A percentile compares a stretch with the other conserved stretches of the same genome.
Evolutionary conservation across 805 yeast species (phyloP).

Genomic region (Kuraishia hungarica): DNA sequence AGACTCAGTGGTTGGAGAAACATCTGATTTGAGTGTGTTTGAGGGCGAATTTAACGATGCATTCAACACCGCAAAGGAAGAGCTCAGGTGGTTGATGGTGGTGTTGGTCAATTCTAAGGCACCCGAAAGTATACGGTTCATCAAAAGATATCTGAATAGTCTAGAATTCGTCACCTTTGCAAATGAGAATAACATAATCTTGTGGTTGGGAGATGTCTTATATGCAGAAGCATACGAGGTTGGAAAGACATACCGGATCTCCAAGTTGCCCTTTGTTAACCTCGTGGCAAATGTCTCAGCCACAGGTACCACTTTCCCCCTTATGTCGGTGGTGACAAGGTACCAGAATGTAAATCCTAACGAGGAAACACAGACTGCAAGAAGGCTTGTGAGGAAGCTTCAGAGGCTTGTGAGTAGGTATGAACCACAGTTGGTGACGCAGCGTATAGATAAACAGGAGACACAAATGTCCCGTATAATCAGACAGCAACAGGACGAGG

Average conservation of each 20-base stretch:
- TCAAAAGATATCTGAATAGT: slow-evolving; percentile 37
- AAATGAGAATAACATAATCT: slow-evolving; percentile 33
- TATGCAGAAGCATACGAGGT: slow-evolving; percentile 62
- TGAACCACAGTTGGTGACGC: slow-evolving; percentile 52
- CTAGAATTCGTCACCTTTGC: slow-evolving; percentile 30
- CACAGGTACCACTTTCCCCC: slow-evolving; percentile 36
- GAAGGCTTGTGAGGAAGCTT: slow-evolving; percentile 25
- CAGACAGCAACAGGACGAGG: slow-evolving; percentile 57
- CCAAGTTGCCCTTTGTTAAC: slow-evolving; percentile 46
- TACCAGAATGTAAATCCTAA: slow-evolving; percentile 19
- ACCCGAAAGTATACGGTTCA: slow-evolving; percentile 30
- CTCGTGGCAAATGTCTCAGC: slow-evolving; percentile 49
- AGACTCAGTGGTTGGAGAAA: slow-evolving; percentile 13
- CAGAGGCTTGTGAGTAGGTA: slow-evolving; percentile 40
- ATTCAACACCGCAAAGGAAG: slow-evolving; percentile 25
- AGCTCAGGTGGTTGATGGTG: slow-evolving; percentile 44
- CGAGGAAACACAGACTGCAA: slow-evolving; percentile 6
- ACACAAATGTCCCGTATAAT: slow-evolving; percentile 47
- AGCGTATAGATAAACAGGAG: slow-evolving; percentile 53
- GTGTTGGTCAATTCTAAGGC: slow-evolving; percentile 40
- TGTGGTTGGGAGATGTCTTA: slow-evolving; percentile 57
- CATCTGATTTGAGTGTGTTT: slow-evolving; percentile 18
- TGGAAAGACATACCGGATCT: slow-evolving; percentile 44
- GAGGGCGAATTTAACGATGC: slow-evolving; percentile 33
- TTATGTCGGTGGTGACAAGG: slow-evolving; percentile 40